A percentile compares a stretch with the other conserved stretches of the same genome.
phyloP scores from a whole-genome alignment of 495 filamentous ascomycete genomes.

The Daldinia caldariorum region DNA sequence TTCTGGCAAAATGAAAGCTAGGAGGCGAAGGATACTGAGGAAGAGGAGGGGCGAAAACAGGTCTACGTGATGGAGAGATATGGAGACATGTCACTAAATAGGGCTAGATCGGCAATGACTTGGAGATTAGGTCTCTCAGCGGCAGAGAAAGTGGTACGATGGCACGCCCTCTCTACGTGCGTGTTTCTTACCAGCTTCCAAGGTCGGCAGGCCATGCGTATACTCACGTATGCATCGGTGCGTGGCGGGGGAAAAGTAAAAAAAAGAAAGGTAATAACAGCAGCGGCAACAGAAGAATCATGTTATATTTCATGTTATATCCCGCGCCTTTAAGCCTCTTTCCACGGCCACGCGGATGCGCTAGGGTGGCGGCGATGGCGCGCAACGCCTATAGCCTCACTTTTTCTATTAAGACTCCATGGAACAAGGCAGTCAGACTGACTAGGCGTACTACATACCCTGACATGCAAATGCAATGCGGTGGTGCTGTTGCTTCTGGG shows the following conservation, averaged over 20 bases:
- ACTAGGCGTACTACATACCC: constrained; percentile 10
- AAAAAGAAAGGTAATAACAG: too few relatives aligned
- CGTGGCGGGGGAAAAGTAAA: constrained; percentile 22
- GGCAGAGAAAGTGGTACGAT: constrained; percentile 17
- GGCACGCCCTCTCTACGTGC: constrained; percentile 4
- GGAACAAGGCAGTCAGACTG: not conserved
- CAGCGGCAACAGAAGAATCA: too few relatives aligned
- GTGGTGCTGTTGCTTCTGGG: constrained; percentile 18
- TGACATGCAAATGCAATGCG: not conserved
- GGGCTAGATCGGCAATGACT: constrained; percentile 15
- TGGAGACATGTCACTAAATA: constrained; percentile 9
- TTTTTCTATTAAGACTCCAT: constrained; percentile 10
- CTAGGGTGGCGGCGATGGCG: constrained; percentile 23
- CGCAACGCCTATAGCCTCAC: constrained; percentile 17
- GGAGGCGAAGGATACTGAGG: not conserved
- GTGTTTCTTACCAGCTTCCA: constrained; percentile 11
- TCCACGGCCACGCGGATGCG: constrained; percentile 26
- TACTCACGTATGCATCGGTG: constrained; percentile 10
- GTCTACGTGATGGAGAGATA: not conserved
- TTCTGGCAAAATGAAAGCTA: not conserved
- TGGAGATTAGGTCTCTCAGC: constrained; percentile 11
- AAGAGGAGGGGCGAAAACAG: not conserved
- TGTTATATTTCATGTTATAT: not conserved
- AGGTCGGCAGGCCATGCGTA: constrained; percentile 29
- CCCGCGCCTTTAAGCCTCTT: constrained; percentile 9